Evolutionary conservation across 345 rosid species (phyloP).

Genomic region (Murraya koenigii): DNA sequence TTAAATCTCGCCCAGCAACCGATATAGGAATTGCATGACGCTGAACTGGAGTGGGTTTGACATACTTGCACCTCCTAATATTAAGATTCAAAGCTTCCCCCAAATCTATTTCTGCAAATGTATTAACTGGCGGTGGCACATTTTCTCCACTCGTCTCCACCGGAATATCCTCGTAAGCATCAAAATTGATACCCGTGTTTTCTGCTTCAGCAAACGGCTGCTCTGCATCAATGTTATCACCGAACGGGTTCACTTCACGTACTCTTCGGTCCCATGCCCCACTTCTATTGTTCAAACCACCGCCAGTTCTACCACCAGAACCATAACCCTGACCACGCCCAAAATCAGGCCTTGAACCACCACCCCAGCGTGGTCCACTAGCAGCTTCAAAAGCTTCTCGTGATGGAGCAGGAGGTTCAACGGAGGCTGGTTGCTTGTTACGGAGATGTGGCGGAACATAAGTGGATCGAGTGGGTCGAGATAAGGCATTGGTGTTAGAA

Average conservation of each 20-base stretch:
- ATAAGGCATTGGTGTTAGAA: slow-evolving; percentile 11
- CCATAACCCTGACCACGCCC: slow-evolving; percentile 16
- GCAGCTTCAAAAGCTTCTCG: slow-evolving; percentile 16
- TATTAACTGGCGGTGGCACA: slow-evolving; percentile 52
- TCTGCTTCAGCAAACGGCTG: slow-evolving; percentile 32
- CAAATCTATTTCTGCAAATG: slow-evolving; percentile 61
- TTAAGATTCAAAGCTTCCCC: slow-evolving; percentile 50
- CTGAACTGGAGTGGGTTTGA: slow-evolving; percentile 63
- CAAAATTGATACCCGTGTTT: slow-evolving; percentile 52
- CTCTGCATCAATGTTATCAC: slow-evolving; percentile 23
- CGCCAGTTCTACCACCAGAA: slow-evolving; percentile 20
- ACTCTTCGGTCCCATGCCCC: slow-evolving; percentile 58
- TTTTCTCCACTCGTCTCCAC: slow-evolving; percentile 57
- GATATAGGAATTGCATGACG: slow-evolving; percentile 58
- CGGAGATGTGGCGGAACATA: slow-evolving; percentile 62
- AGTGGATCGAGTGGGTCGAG: slow-evolving; percentile 25
- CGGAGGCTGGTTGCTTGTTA: slow-evolving; percentile 26
- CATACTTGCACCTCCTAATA: slow-evolving; percentile 60
- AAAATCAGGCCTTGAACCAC: slow-evolving; percentile 29
- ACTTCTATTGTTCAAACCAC: slow-evolving; percentile 32
- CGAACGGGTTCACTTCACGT: slow-evolving; percentile 54
- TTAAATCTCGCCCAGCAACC: slow-evolving; percentile 50
- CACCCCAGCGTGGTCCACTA: slow-evolving; percentile 30
- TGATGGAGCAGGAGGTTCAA: slow-evolving; percentile 22
- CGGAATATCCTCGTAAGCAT: slow-evolving; percentile 63